Evolutionary conservation across 176 grass and related monocot species (phyloP).

Genomic region (Musa troglodytarum): DNA sequence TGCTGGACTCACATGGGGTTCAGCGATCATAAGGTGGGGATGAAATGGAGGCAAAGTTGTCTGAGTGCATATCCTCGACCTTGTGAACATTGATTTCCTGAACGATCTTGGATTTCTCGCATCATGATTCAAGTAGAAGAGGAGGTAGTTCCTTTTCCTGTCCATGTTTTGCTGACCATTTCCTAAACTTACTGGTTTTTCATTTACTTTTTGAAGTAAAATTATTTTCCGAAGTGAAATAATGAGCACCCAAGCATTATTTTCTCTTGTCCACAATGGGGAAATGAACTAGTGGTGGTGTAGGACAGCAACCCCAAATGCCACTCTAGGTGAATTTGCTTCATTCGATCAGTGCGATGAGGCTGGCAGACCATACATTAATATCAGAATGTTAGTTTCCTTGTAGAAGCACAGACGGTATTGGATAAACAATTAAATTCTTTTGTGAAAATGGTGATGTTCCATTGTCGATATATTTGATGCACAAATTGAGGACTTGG

Average conservation of each 20-base stretch:
- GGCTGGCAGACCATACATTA: no score
- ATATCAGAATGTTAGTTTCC: no score
- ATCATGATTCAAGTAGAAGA: not conserved
- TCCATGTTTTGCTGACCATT: not conserved
- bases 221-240: not conserved
- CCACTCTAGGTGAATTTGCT: no score
- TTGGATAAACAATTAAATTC: no score
- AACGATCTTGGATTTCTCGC: not conserved
- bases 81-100: not conserved
- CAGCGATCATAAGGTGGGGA: constrained; percentile 66
- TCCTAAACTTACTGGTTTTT: not conserved
- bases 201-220: not conserved
- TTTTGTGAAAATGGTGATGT: no score
- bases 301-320: no score
- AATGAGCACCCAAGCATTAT: not conserved
- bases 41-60: not conserved
- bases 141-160: not conserved
- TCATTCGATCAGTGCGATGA: no score
- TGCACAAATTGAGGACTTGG: no score
- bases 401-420: no score
- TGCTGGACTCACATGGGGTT: constrained; percentile 94
- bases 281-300: not conserved
- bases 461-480: no score
- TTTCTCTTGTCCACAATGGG: not conserved
- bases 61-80: not conserved